These are phyloP conservation scores for Euphorbia celastroides DNA, from an alignment of 441 rosid species.

Conservation along the genomic window DNA sequence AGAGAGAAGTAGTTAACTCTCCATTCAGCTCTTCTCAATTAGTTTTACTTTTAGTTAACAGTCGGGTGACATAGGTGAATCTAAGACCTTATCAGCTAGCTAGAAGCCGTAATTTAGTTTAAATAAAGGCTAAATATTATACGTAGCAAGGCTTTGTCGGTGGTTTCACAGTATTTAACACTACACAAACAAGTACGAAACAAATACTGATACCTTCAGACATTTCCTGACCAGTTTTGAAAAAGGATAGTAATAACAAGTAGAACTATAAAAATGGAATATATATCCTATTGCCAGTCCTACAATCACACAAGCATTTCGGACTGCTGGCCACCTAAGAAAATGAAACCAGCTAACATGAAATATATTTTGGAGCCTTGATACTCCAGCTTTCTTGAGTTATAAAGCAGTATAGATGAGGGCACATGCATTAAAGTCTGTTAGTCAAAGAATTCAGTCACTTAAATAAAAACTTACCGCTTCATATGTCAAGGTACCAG, in stretches of 20 bases:
- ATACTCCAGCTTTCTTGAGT: background rate
- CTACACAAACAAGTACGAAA: background rate
- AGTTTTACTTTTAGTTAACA: background rate
- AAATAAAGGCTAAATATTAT: background rate
- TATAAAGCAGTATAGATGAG: slow-evolving; percentile 1
- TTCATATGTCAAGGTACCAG: slow-evolving; percentile 93
- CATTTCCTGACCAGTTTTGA: background rate
- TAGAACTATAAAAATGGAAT: background rate
- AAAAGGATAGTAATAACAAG: background rate
- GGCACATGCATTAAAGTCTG: background rate
- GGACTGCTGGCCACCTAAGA: background rate
- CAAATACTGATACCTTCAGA: background rate
- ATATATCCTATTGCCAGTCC: background rate
- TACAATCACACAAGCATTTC: background rate
- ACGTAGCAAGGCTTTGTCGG: background rate
- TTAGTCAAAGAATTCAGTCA: background rate
- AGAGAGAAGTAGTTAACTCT: background rate
- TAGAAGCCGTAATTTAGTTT: background rate
- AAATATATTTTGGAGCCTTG: background rate
- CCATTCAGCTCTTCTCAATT: background rate
- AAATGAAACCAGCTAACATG: background rate
- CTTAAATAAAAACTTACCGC: slow-evolving; percentile 46
- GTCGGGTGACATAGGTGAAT: background rate
- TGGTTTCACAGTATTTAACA: background rate
- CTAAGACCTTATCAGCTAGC: background rate